A percentile compares a stretch with the other conserved stretches of the same genome.
These are phyloP conservation scores for Nicotiana attenuata DNA, from an alignment of 257 asterid genomes.

Conservation along the genomic window DNA sequence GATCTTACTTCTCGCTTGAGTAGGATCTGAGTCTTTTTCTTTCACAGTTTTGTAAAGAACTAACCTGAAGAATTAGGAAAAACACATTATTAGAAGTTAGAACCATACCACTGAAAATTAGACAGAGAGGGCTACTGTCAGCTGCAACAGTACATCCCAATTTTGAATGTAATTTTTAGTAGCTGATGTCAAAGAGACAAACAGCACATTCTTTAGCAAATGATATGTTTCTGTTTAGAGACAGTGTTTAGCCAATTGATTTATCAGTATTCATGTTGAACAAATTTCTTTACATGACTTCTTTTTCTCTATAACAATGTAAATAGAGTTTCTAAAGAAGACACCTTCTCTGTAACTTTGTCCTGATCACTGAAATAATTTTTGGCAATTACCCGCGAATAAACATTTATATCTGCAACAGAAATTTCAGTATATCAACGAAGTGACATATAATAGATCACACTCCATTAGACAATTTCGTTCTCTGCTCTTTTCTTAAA, in stretches of 20 bases:
- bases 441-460: not conserved
- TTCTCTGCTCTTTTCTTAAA: not conserved
- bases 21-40: not conserved
- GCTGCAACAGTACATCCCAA: not conserved
- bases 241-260: not conserved
- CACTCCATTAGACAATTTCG: not conserved
- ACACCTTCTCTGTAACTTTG: not conserved
- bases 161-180: not conserved
- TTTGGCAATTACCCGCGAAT: not conserved
- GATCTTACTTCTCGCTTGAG: constrained; percentile 25
- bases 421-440: not conserved
- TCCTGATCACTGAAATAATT: not conserved
- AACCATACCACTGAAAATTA: not conserved
- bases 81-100: not conserved
- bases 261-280: not conserved
- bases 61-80: not conserved
- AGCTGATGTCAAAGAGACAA: not conserved
- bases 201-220: not conserved
- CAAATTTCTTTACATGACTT: not conserved
- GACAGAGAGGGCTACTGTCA: not conserved
- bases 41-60: not conserved
- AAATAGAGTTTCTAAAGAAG: not conserved
- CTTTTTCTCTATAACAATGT: not conserved
- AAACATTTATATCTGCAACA: not conserved
- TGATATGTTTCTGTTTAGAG: not conserved